phyloP scores from a whole-genome alignment of 495 filamentous ascomycete genomes.

The Xanthoparmelia taractica region DNA sequence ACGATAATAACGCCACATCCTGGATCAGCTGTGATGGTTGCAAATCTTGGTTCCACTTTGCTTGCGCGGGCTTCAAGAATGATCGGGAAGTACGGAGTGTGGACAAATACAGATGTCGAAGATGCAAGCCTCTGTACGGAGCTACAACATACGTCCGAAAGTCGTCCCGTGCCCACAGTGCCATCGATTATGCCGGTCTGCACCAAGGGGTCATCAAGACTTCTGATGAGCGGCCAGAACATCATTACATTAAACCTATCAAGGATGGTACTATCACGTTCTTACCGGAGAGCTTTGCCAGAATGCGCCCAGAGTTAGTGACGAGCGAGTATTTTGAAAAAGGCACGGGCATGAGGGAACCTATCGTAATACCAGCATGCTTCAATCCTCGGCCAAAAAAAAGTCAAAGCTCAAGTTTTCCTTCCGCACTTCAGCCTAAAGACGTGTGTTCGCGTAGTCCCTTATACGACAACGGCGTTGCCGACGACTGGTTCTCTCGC shows the following conservation, averaged over 20 bases:
- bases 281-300: conserved; percentile 54
- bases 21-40: conserved; percentile 75
- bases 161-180: conserved; percentile 56
- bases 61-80: conserved; percentile 64
- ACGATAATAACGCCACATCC: conserved; percentile 43
- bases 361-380: conserved; percentile 60
- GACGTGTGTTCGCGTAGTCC: conserved; percentile 1
- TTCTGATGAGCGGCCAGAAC: conserved; percentile 59
- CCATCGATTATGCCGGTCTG: conserved; percentile 69
- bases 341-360: conserved; percentile 59
- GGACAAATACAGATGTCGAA: conserved; percentile 62
- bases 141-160: conserved; percentile 60
- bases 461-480: conserved; percentile 9
- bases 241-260: conserved; percentile 66
- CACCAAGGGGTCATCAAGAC: conserved; percentile 67
- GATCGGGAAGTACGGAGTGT: conserved; percentile 61
- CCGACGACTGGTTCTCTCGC: conserved; percentile 28
- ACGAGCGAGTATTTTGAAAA: conserved; percentile 61
- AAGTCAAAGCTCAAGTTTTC: conserved; percentile 16
- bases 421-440: conserved; percentile 6
- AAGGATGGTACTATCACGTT: conserved; percentile 60
- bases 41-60: conserved; percentile 66
- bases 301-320: conserved; percentile 60
- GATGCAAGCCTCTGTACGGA: conserved; percentile 53
- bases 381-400: conserved; percentile 49